Conservation (phyloP, 371 early-diverging fungal species). For the Smittium mucronatum region DNA sequence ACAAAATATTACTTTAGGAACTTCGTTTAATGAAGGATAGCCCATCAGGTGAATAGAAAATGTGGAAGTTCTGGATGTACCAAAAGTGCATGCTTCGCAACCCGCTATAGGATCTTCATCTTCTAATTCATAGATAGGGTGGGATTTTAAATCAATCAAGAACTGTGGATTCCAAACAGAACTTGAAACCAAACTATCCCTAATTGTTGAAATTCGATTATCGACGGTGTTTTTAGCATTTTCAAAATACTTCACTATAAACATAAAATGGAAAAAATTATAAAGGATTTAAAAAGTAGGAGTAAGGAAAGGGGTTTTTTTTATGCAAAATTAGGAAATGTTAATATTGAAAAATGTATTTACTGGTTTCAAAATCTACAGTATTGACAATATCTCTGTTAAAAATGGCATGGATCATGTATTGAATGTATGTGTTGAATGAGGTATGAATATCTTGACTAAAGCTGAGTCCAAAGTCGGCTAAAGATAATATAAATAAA, state of each 20-base stretch:
- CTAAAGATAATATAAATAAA: too few species aligned
- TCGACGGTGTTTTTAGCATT: background rate
- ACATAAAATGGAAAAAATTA: background rate
- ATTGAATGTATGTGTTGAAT: slow-evolving; percentile 5
- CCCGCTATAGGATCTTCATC: background rate
- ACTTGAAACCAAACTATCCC: slow-evolving; percentile 9
- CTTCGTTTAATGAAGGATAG: background rate
- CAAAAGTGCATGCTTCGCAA: slow-evolving; percentile 9
- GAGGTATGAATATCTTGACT: background rate
- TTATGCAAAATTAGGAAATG: too few species aligned
- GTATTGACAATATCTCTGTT: background rate
- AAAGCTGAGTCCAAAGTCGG: background rate
- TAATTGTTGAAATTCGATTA: background rate
- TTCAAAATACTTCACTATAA: slow-evolving; percentile 2
- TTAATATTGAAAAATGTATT: too few species aligned
- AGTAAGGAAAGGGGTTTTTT: too few species aligned
- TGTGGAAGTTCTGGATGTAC: background rate
- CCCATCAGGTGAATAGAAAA: slow-evolving; percentile 4
- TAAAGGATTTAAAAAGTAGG: too few species aligned
- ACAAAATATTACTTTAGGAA: background rate
- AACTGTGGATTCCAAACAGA: slow-evolving; percentile 6
- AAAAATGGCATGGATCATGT: slow-evolving; percentile 5
- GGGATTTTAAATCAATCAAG: slow-evolving; percentile 1
- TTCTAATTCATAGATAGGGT: slow-evolving; percentile 2
- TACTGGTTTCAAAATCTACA: background rate